Conservation (phyloP, 2,329 filamentous ascomycete genomes). For the Phaeosphaeria sp. region DNA sequence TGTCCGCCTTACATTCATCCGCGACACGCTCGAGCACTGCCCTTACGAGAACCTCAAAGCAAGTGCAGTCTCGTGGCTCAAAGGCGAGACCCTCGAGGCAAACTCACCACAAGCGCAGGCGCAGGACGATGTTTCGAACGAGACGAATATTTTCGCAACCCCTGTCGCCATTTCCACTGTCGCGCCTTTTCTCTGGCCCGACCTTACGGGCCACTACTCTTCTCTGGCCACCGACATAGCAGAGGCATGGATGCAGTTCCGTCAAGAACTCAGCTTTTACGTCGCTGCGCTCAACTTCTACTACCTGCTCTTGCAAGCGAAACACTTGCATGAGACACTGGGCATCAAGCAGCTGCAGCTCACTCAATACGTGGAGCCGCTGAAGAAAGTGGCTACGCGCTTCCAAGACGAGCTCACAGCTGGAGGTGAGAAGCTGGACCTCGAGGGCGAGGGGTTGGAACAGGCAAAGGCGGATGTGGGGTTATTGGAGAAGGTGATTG, state of each 20-base stretch:
- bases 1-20: slow-evolving; percentile 61
- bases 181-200: slow-evolving; percentile 60
- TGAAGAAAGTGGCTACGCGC: slow-evolving; percentile 45
- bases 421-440: slow-evolving; percentile 44
- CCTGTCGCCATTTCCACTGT: slow-evolving; percentile 56
- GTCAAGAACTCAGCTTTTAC: slow-evolving; percentile 60
- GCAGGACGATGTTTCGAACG: slow-evolving; percentile 13
- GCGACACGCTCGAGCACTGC: slow-evolving; percentile 61
- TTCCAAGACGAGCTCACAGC: slow-evolving; percentile 47
- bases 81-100: slow-evolving; percentile 63
- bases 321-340: slow-evolving; percentile 54
- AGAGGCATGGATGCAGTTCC: slow-evolving; percentile 53
- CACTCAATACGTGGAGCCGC: slow-evolving; percentile 51
- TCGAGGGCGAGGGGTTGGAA: slow-evolving; percentile 43
- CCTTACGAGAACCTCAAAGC: slow-evolving; percentile 62
- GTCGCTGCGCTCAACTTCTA: slow-evolving; percentile 65
- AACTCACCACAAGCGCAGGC: slow-evolving; percentile 32
- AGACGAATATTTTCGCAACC: slow-evolving; percentile 53
- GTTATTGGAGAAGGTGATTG: slow-evolving; percentile 44
- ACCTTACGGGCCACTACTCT: slow-evolving; percentile 52
- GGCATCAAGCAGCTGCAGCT: slow-evolving; percentile 55
- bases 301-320: slow-evolving; percentile 61
- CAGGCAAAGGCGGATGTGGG: slow-evolving; percentile 44
- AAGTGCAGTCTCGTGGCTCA: slow-evolving; percentile 66
- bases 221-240: slow-evolving; percentile 22